Evolutionary conservation across 2,329 filamentous ascomycete species (phyloP).

Genomic region (Claviceps sp.): DNA sequence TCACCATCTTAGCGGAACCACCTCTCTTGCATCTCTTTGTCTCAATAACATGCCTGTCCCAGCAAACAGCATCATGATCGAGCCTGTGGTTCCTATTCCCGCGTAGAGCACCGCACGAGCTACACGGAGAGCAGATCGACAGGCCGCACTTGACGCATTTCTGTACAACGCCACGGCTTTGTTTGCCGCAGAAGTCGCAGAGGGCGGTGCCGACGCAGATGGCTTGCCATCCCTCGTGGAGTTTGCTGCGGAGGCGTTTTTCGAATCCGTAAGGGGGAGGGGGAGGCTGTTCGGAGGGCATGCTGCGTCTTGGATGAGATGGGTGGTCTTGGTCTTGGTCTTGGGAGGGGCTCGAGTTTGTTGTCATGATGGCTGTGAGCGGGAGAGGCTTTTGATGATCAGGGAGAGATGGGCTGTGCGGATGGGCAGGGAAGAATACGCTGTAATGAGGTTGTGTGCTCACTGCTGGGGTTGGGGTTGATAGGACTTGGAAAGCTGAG

Average conservation of each 20-base stretch:
- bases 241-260: slow-evolving; percentile 2
- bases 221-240: slow-evolving; percentile 11
- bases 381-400: not conserved
- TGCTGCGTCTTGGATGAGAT: not conserved
- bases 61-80: slow-evolving; percentile 9
- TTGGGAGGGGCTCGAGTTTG: not conserved
- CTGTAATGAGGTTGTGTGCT: not conserved
- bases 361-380: not conserved
- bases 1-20: not conserved
- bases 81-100: slow-evolving; percentile 10
- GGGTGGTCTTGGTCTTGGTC: too few relatives aligned
- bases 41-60: slow-evolving; percentile 4
- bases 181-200: slow-evolving; percentile 14
- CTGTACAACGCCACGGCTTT: slow-evolving; percentile 12
- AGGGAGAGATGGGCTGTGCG: not conserved
- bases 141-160: slow-evolving; percentile 13
- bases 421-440: not conserved
- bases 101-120: slow-evolving; percentile 6
- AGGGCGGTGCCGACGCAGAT: slow-evolving; percentile 13
- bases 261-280: not conserved
- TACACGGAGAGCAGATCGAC: slow-evolving; percentile 13
- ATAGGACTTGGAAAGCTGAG: not conserved
- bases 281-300: not conserved
- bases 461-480: not conserved
- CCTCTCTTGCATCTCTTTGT: not conserved